Evolutionary conservation across 352 stramenopile genomes (phyloP).

Genomic region (Phytophthora pini): DNA sequence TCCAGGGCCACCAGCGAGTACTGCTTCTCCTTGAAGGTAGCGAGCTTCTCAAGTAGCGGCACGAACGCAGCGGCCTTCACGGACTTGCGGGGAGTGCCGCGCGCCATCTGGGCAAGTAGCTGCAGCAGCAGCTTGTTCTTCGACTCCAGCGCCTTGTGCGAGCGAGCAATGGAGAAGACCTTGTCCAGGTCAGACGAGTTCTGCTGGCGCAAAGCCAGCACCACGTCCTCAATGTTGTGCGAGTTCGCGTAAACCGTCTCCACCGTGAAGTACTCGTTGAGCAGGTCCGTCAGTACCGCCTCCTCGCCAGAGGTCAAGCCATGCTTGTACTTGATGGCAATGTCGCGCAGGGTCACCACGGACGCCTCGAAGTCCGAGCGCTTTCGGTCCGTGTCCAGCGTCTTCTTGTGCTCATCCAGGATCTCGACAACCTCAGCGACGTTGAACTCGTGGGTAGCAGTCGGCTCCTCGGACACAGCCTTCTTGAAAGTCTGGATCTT

Average conservation of each 20-base stretch:
- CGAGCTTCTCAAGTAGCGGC: constrained; percentile 86
- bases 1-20: constrained; percentile 95
- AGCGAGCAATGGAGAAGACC: constrained; percentile 91
- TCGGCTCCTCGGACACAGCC: constrained; percentile 38
- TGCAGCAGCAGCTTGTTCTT: constrained; percentile 87
- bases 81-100: constrained; percentile 54
- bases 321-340: constrained; percentile 78
- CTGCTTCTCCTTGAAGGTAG: constrained; percentile 88
- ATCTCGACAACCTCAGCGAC: constrained; percentile 59
- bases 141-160: constrained; percentile 90
- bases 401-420: constrained; percentile 72
- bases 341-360: constrained; percentile 74
- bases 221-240: constrained; percentile 85
- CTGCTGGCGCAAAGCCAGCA: constrained; percentile 89
- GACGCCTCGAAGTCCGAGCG: constrained; percentile 73
- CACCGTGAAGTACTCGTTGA: constrained; percentile 84
- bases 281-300: constrained; percentile 69
- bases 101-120: constrained; percentile 65
- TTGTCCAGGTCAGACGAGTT: constrained; percentile 86
- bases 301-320: constrained; percentile 77
- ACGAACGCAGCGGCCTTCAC: constrained; percentile 74
- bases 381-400: constrained; percentile 59
- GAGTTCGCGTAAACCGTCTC: constrained; percentile 78
- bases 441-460: constrained; percentile 53
- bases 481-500: constrained; percentile 80